A percentile compares a stretch with the other conserved stretches of the same genome.
Conservation (phyloP, 78 protist species). For the Emiliania huxleyi region DNA sequence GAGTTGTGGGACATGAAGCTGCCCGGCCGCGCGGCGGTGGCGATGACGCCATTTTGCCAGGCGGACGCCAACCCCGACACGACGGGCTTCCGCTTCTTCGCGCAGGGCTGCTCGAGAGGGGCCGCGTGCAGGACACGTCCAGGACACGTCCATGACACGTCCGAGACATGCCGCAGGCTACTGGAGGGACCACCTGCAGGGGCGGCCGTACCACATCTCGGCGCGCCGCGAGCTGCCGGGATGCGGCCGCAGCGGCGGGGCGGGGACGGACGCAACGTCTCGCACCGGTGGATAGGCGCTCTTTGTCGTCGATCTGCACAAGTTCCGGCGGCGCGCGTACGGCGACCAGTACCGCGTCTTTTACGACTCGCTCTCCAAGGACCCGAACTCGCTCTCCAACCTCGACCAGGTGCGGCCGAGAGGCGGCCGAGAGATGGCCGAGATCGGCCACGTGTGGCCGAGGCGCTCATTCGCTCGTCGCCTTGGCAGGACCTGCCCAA, state of each 20-base stretch:
- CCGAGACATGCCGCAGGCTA: no score
- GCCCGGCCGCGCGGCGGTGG: slow-evolving; percentile 40
- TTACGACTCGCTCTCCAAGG: slow-evolving; percentile 79
- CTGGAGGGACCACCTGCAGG: slow-evolving; percentile 84
- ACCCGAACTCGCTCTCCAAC: slow-evolving; percentile 77
- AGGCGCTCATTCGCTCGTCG: no score
- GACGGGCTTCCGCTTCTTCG: slow-evolving; percentile 95
- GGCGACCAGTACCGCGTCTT: slow-evolving; percentile 84
- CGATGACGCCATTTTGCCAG: slow-evolving; percentile 92
- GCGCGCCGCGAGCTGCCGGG: no score
- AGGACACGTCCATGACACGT: no score
- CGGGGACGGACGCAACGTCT: no score
- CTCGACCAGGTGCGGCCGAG: no score
- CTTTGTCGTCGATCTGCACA: slow-evolving; percentile 90
- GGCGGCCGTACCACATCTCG: slow-evolving; percentile 3
- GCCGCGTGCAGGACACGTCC: no score
- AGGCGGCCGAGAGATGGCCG: no score
- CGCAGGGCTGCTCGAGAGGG: slow-evolving; percentile 84
- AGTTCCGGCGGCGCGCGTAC: slow-evolving; percentile 68
- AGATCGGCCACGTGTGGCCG: no score
- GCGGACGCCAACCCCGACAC: slow-evolving; percentile 68
- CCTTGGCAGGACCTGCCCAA: slow-evolving; percentile 99
- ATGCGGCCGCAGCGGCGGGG: no score
- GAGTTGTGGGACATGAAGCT: slow-evolving; percentile 90
- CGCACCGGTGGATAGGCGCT: slow-evolving; percentile 97